Evolutionary conservation across 768 basidiomycete genomes (phyloP), one percentile per base, ranked within the genome.

Genomic region (Russula compacta): DNA sequence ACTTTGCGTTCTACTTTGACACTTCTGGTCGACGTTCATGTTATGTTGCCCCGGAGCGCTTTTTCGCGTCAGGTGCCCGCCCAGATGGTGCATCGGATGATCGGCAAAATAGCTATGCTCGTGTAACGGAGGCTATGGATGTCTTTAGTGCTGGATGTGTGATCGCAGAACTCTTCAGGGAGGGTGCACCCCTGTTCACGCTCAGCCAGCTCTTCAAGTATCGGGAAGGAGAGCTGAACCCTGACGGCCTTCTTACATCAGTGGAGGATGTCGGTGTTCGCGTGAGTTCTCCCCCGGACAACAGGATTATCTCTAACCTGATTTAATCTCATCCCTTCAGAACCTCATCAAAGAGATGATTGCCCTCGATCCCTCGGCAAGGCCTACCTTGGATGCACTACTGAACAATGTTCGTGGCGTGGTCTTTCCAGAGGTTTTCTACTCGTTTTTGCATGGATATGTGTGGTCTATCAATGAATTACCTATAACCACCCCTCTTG

Each of bases 1-100:
- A 95, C 74, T 99, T 98, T 73, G 95, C 94, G 4, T 97, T 94
- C 77, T 99, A 86, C 79, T 98, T 95, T 73, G 97, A 99, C 73
- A 93, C 92, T 4, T 93, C 92, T 12, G 92, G 92, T 2, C 79
- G 93, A 7, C 81, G 95, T 11, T 95, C 92, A 1, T 99, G 97
- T 71, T 98, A 98, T 69, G 78, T 99, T 60, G 97, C 97, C 0
- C 97, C 97, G 0, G 97, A 99, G 68, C 79, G 97, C 10, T 99
- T 98, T 76, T 98, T 89, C 72, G 84, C 87, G 2, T 82, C 87
- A 1, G 79, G 77, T 6, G 78, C 75, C 53, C 86, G 84, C 56
- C 84, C 84, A 0, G 85, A 64, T 55, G 50, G 56, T 33, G 53
- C 19, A 42, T 38, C 60, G 10, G 4, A 58, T 84, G 83, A 84